Evolutionary conservation across 306 rosid species (phyloP), one percentile per base, ranked within the genome.

Genomic region (Chamaecrista fasciculata): DNA sequence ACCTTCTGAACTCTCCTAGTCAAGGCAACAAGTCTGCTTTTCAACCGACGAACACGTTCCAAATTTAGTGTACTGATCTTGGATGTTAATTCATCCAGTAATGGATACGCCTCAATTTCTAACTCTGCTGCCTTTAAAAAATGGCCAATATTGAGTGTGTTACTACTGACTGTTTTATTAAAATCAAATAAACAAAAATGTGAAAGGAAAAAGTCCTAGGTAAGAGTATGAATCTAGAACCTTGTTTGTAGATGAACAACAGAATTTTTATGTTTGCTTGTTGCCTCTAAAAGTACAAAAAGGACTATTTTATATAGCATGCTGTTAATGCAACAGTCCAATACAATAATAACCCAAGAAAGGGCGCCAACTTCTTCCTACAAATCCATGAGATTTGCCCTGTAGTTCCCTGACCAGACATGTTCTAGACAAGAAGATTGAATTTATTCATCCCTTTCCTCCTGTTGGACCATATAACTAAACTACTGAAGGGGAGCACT

Each of bases 1-100:
- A 91, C 97, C 99, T 94, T 94, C 84, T 94, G 99, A 73, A 94
- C 99, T 80, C 99, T 91, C 66, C 99, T 87, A 56, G 99, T 94
- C 85, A 94, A 69, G 48, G 99, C 99, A 39, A 94, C 91, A 62
- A 94, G 99, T 87, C 97, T 91, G 64, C 99, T 94, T 79, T 94
- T 94, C 85, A 94, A 78, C 34, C 99, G 91, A 52, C 99, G 97
- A 14, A 81, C 99, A 16, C 99, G 99, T 78, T 94, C 99, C 89
- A 94, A 85, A 87, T 94, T 94, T 72, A 94, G 70, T 53, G 99
- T 94, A 83, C 99, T 94, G 84, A 94, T 94, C 86, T 94, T 94
- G 36, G 99, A 89, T 8, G 99, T 94, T 55, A 94, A 84, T 84
- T 89, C 97, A 75, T 94, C 99, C 50, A 94, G 83, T 74, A 94